These are phyloP conservation scores for Pyrenochaeta sp. DNA, from an alignment of 2,329 filamentous ascomycete genomes.

Conservation along the genomic window DNA sequence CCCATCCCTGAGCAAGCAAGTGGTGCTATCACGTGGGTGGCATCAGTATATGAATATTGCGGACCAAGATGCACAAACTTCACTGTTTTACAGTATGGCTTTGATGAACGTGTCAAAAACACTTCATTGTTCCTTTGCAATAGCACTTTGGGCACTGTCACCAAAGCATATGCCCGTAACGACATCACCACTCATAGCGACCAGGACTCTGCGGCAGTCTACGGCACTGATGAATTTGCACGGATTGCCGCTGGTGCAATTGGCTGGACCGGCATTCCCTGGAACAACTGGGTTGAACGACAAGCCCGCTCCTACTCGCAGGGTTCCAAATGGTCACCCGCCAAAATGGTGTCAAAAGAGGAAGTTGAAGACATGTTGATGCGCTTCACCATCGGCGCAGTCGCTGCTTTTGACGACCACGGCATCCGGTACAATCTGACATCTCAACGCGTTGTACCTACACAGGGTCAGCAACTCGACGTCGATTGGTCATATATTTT, in stretches of 20 bases:
- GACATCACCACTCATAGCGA: slow-evolving; percentile 28
- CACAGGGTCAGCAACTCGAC: slow-evolving; percentile 36
- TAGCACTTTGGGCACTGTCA: slow-evolving; percentile 26
- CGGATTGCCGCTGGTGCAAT: slow-evolving; percentile 42
- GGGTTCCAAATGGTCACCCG: slow-evolving; percentile 37
- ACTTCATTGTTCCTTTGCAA: slow-evolving; percentile 42
- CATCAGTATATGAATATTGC: slow-evolving; percentile 21
- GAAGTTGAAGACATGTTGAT: slow-evolving; percentile 35
- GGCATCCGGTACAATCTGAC: slow-evolving; percentile 33
- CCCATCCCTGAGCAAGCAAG: slow-evolving; percentile 19
- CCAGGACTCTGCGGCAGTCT: slow-evolving; percentile 28
- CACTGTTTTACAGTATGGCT: slow-evolving; percentile 36
- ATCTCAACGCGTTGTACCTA: slow-evolving; percentile 11
- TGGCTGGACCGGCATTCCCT: slow-evolving; percentile 39
- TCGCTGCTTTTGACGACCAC: slow-evolving; percentile 47
- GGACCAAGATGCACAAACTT: slow-evolving; percentile 46
- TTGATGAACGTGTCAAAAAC: slow-evolving; percentile 6
- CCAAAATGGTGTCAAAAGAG: neutral
- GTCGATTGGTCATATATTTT: slow-evolving; percentile 41
- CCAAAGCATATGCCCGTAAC: slow-evolving; percentile 8
- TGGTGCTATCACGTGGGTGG: slow-evolving; percentile 39
- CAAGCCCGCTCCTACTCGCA: slow-evolving; percentile 32
- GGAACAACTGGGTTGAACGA: slow-evolving; percentile 13
- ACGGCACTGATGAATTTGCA: slow-evolving; percentile 38
- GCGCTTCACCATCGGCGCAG: slow-evolving; percentile 40